Conservation (phyloP, 345 rosid species). For the Citrus trifoliata region DNA sequence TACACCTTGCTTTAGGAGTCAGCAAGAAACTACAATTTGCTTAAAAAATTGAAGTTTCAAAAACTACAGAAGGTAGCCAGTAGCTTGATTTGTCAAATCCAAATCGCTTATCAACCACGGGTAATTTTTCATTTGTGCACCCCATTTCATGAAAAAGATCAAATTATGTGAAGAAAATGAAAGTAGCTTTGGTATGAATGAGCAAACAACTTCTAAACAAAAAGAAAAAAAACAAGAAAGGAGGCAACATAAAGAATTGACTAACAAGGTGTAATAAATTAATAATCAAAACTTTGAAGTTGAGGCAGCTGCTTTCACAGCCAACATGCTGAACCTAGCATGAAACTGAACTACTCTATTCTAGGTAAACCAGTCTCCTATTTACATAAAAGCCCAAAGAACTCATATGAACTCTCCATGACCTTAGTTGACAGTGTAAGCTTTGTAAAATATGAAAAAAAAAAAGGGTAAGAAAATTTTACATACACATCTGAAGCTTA, state of each 20-base stretch:
- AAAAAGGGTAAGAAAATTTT: background rate
- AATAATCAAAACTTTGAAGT: background rate
- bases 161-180: background rate
- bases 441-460: no score
- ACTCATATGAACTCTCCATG: background rate
- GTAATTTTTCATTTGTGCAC: background rate
- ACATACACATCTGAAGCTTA: background rate
- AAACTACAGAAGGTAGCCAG: background rate
- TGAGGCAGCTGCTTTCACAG: background rate
- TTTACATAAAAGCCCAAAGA: background rate
- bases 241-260: background rate
- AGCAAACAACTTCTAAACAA: background rate
- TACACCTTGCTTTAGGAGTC: no score
- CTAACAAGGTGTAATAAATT: background rate
- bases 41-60: no score
- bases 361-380: background rate
- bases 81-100: background rate
- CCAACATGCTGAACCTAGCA: background rate
- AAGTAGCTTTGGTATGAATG: background rate
- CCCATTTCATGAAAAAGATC: background rate
- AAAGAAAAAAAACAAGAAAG: background rate
- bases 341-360: background rate
- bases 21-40: no score
- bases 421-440: background rate
- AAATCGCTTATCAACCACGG: background rate